A percentile compares a stretch with the other conserved stretches of the same genome.
Evolutionary conservation across 2,329 filamentous ascomycete species (phyloP).

Genomic region (Nectriaceae sp.): DNA sequence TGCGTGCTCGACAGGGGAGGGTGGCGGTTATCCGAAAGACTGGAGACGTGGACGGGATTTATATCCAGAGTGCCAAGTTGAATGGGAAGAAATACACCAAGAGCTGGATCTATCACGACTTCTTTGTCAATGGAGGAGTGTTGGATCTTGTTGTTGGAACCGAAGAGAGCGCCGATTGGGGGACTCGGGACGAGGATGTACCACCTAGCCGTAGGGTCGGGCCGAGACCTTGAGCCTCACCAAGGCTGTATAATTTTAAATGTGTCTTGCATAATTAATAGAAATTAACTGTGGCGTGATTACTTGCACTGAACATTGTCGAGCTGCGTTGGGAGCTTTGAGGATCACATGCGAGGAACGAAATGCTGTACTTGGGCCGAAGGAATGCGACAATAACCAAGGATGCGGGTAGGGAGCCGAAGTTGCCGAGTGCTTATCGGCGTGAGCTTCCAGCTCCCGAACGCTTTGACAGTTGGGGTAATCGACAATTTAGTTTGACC

Average conservation of each 20-base stretch:
- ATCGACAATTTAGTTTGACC: no score
- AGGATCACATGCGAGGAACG: neutral
- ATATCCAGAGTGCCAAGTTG: slow-evolving; percentile 59
- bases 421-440: slow-evolving; percentile 24
- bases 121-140: slow-evolving; percentile 58
- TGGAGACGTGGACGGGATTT: slow-evolving; percentile 42
- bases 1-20: neutral
- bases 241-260: no score
- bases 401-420: slow-evolving; percentile 13
- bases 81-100: slow-evolving; percentile 55
- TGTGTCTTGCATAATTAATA: no score
- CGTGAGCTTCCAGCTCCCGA: no score
- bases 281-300: no score
- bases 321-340: no score
- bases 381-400: slow-evolving; percentile 27
- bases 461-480: no score
- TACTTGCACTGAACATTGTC: neutral
- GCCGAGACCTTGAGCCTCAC: no score
- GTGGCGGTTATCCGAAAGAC: neutral
- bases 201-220: slow-evolving; percentile 23
- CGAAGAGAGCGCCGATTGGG: slow-evolving; percentile 44
- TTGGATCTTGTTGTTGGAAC: slow-evolving; percentile 57
- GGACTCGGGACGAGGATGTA: slow-evolving; percentile 20
- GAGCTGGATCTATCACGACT: slow-evolving; percentile 63
- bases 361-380: slow-evolving; percentile 24